phyloP scores from a whole-genome alignment of 164 flowering plant genomes.

The Vitis vinifera region DNA sequence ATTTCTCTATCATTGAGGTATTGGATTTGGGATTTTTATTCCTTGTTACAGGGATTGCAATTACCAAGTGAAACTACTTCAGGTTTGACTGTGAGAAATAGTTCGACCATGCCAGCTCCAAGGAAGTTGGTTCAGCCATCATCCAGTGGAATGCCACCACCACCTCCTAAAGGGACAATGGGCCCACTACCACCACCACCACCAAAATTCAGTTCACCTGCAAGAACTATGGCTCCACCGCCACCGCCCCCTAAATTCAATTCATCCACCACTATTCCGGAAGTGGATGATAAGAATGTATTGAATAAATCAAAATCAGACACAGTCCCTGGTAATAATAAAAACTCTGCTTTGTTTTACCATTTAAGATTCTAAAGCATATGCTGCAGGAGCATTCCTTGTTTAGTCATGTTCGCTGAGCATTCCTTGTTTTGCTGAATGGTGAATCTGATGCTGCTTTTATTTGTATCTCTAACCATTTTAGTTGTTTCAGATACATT shows the following conservation, averaged over 20 bases:
- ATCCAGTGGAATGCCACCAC: conserved; percentile 49
- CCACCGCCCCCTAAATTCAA: conserved; percentile 43
- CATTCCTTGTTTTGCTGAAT: neutral
- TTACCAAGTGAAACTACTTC: conserved; percentile 34
- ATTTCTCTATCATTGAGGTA: conserved; percentile 5
- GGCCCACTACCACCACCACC: conserved; percentile 54
- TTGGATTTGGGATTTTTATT: conserved; percentile 27
- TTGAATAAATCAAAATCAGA: conserved; percentile 28
- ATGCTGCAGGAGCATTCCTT: too few species aligned
- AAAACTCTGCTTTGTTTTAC: neutral
- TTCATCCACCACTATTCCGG: conserved; percentile 16
- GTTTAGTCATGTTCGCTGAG: too few species aligned
- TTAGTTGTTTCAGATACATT: conserved; percentile 58
- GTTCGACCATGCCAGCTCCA: conserved; percentile 59
- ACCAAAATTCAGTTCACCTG: conserved; percentile 20
- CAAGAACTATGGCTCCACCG: conserved; percentile 14
- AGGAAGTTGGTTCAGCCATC: conserved; percentile 51
- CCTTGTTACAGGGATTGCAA: conserved; percentile 54
- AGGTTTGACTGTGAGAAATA: conserved; percentile 33
- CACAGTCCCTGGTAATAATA: conserved; percentile 50
- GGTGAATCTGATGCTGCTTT: too few species aligned
- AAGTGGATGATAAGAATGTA: conserved; percentile 20
- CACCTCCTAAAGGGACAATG: conserved; percentile 44
- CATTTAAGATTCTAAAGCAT: neutral
- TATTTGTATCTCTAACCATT: neutral